phyloP scores from a whole-genome alignment of 768 basidiomycete genomes.

The Gloeophyllum trabeum region DNA sequence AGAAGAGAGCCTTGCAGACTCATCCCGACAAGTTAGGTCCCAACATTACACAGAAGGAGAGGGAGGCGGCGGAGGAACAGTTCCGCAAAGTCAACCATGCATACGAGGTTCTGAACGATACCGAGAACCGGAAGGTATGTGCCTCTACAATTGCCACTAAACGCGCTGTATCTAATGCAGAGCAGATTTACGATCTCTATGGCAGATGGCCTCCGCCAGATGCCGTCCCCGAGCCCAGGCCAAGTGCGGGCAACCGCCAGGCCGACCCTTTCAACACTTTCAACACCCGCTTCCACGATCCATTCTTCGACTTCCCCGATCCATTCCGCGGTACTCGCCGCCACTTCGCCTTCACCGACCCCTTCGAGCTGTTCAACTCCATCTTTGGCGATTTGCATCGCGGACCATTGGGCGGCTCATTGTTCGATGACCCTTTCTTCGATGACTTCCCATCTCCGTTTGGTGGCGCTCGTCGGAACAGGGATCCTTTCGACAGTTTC shows the following conservation, averaged over 20 bases:
- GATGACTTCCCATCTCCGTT: not conserved
- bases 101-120: slow-evolving; percentile 62
- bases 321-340: slow-evolving; percentile 13
- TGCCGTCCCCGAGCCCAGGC: slow-evolving; percentile 4
- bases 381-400: slow-evolving; percentile 46
- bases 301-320: slow-evolving; percentile 24
- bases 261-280: slow-evolving; percentile 2
- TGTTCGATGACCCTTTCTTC: slow-evolving; percentile 21
- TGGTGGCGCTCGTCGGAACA: slow-evolving; percentile 3
- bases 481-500: slow-evolving; percentile 12
- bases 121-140: slow-evolving; percentile 43
- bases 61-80: slow-evolving; percentile 46
- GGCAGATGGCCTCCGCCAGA: slow-evolving; percentile 66
- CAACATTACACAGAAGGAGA: slow-evolving; percentile 45
- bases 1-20: slow-evolving; percentile 55
- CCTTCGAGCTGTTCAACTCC: slow-evolving; percentile 62
- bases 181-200: slow-evolving; percentile 54
- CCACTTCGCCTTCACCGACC: slow-evolving; percentile 53
- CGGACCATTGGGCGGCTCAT: slow-evolving; percentile 7
- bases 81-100: slow-evolving; percentile 57
- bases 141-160: not conserved
- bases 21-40: slow-evolving; percentile 65
- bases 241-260: slow-evolving; percentile 3
- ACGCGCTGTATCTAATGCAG: not conserved
- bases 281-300: slow-evolving; percentile 15